phyloP scores from a whole-genome alignment of 2,329 filamentous ascomycete genomes.

The Dothideomycetes sp. region DNA sequence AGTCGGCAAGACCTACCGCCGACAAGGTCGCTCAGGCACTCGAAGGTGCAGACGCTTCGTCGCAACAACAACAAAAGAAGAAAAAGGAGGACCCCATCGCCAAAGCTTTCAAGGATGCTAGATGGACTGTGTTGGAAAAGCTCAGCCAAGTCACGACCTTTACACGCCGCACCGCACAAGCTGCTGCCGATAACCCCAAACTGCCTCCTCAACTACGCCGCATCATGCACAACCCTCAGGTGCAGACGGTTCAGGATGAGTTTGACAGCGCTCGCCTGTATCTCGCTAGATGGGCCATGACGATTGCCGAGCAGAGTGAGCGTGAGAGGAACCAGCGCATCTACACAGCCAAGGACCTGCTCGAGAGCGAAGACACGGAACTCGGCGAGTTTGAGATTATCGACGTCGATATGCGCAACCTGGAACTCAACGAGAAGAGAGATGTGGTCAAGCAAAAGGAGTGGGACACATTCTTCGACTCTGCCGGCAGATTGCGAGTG shows the following conservation, averaged over 20 bases:
- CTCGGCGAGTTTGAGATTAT: conserved; percentile 94
- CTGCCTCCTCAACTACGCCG: conserved; percentile 80
- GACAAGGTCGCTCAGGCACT: conserved; percentile 36
- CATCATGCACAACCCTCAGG: conserved; percentile 81
- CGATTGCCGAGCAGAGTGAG: conserved; percentile 94
- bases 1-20: conserved; percentile 43
- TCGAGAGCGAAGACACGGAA: conserved; percentile 89
- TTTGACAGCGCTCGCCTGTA: conserved; percentile 95
- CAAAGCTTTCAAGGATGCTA: conserved; percentile 86
- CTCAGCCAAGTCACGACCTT: conserved; percentile 97
- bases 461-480: conserved; percentile 86
- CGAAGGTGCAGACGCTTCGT: conserved; percentile 27
- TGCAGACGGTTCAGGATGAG: conserved; percentile 90
- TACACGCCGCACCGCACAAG: conserved; percentile 81
- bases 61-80: conserved; percentile 26
- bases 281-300: conserved; percentile 95
- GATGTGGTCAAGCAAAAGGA: conserved; percentile 72
- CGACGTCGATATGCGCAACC: conserved; percentile 54
- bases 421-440: conserved; percentile 68
- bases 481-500: conserved; percentile 61
- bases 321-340: conserved; percentile 74
- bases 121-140: conserved; percentile 94
- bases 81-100: conserved; percentile 70
- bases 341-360: conserved; percentile 85
- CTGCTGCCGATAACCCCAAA: conserved; percentile 83